A percentile compares a stretch with the other conserved stretches of the same genome.
These are phyloP conservation scores for Thelonectria rubi DNA, from an alignment of 2,329 filamentous ascomycete species.

Conservation along the genomic window DNA sequence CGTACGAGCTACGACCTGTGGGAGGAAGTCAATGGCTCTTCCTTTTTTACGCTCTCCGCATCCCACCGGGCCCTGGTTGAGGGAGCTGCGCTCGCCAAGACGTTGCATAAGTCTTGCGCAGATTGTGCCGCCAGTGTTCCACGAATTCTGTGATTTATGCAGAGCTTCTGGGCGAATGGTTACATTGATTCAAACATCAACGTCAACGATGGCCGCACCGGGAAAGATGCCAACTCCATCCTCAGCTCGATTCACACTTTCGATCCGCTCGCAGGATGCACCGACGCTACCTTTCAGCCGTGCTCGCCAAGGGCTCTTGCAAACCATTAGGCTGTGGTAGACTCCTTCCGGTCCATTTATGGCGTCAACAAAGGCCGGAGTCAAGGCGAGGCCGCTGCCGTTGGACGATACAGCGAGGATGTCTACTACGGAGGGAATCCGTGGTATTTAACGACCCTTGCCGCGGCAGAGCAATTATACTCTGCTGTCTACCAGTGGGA, in stretches of 20 bases:
- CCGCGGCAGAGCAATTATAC: constrained; percentile 80
- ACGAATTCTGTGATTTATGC: constrained; percentile 74
- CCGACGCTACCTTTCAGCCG: constrained; percentile 76
- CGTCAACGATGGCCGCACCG: constrained; percentile 65
- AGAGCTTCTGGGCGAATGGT: constrained; percentile 72
- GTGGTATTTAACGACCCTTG: constrained; percentile 78
- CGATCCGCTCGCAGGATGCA: constrained; percentile 69
- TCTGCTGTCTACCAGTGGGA: constrained; percentile 77
- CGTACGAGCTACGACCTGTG: constrained; percentile 75
- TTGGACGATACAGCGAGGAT: constrained; percentile 75
- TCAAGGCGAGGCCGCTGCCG: constrained; percentile 63
- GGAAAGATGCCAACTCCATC: constrained; percentile 75
- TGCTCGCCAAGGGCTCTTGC: constrained; percentile 72
- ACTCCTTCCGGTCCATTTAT: constrained; percentile 75
- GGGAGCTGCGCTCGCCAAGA: constrained; percentile 71
- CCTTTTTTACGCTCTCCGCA: constrained; percentile 77
- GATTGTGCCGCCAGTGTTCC: constrained; percentile 71
- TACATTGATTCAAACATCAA: constrained; percentile 75
- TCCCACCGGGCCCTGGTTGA: constrained; percentile 70
- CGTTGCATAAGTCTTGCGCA: constrained; percentile 66
- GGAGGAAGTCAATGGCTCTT: constrained; percentile 80
- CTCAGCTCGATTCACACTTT: constrained; percentile 72
- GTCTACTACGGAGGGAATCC: constrained; percentile 78
- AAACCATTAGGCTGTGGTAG: constrained; percentile 76
- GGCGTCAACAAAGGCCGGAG: constrained; percentile 70